Conservation (phyloP, 2,329 filamentous ascomycete species). For the Aspergillus sergii region DNA sequence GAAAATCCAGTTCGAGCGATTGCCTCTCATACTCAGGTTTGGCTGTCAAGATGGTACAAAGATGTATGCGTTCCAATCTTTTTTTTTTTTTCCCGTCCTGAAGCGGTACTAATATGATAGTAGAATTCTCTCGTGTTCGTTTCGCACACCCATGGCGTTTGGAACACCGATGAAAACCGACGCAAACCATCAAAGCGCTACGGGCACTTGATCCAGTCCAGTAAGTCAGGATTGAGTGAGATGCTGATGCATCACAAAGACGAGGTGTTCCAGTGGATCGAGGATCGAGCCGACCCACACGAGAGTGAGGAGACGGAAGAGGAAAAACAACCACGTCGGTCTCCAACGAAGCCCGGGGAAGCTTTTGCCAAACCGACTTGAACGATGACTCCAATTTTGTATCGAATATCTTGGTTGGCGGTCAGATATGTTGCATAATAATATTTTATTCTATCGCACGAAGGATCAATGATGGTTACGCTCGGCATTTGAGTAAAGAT, state of each 20-base stretch:
- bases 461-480: background rate
- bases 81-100: background rate
- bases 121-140: slow-evolving; percentile 78
- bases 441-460: background rate
- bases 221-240: slow-evolving; percentile 52
- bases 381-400: background rate
- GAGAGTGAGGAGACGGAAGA: slow-evolving; percentile 32
- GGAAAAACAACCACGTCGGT: slow-evolving; percentile 22
- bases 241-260: slow-evolving; percentile 59
- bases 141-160: slow-evolving; percentile 72
- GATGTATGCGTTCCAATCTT: slow-evolving; percentile 46
- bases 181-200: slow-evolving; percentile 61
- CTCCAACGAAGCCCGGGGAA: slow-evolving; percentile 14
- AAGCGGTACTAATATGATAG: slow-evolving; percentile 6
- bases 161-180: slow-evolving; percentile 64
- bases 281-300: slow-evolving; percentile 35
- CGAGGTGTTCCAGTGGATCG: slow-evolving; percentile 52
- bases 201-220: slow-evolving; percentile 54
- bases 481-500: background rate
- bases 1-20: slow-evolving; percentile 74
- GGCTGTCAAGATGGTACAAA: slow-evolving; percentile 79
- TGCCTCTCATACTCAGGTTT: slow-evolving; percentile 72
- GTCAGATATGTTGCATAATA: background rate
- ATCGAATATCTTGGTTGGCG: slow-evolving; percentile 5
- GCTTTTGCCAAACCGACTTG: slow-evolving; percentile 5